phyloP scores from a whole-genome alignment of 139 green algal species.

The Picochlorum sp. region DNA sequence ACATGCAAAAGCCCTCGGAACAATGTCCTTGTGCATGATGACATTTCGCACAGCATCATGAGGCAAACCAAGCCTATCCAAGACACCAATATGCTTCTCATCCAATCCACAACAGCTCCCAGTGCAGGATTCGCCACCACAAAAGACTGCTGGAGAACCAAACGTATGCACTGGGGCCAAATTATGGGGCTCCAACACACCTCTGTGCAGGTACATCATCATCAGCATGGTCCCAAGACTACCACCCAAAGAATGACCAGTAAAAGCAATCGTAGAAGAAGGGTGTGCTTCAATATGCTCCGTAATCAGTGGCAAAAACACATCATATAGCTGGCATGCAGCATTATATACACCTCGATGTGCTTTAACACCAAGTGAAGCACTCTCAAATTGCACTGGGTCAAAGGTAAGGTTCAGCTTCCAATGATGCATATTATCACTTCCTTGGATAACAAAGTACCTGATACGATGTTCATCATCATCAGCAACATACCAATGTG shows the following conservation, averaged over 20 bases:
- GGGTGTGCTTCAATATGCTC: constrained; percentile 67
- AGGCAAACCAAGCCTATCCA: constrained; percentile 34
- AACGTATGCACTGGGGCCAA: constrained; percentile 83
- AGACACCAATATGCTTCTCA: constrained; percentile 21
- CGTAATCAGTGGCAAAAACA: constrained; percentile 79
- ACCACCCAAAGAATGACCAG: constrained; percentile 91
- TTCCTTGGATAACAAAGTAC: constrained; percentile 72
- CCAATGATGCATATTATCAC: constrained; percentile 73
- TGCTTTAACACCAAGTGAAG: constrained; percentile 67
- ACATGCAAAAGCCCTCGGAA: constrained; percentile 93
- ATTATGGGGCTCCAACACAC: constrained; percentile 47
- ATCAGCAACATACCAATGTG: constrained; percentile 78
- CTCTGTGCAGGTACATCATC: constrained; percentile 77
- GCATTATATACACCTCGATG: constrained; percentile 91
- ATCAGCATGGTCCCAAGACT: constrained; percentile 72
- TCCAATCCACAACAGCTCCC: not conserved
- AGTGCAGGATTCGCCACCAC: constrained; percentile 38
- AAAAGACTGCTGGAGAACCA: constrained; percentile 81
- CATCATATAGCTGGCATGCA: constrained; percentile 73
- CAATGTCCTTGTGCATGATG: constrained; percentile 86
- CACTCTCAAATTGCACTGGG: constrained; percentile 89
- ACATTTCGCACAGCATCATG: constrained; percentile 66
- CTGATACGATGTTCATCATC: constrained; percentile 44
- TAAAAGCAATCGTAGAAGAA: constrained; percentile 65
- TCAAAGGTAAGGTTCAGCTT: constrained; percentile 85